Percentiles rank a stretch among this genome's conserved stretches.
Evolutionary conservation across 106 monocot genomes (phyloP).

Genomic region (Narthecium ossifragum): DNA sequence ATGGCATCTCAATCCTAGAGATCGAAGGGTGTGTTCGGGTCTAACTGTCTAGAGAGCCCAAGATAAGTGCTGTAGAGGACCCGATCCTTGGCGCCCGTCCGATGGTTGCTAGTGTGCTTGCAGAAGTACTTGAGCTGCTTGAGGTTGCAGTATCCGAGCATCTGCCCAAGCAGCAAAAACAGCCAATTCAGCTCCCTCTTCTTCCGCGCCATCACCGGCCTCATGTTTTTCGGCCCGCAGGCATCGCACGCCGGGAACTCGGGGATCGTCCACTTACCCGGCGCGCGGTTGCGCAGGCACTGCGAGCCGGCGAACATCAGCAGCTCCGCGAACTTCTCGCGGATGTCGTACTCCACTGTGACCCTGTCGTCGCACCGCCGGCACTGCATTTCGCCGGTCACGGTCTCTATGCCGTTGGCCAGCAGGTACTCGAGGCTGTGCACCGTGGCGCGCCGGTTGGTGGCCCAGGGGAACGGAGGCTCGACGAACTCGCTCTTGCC

Average conservation of each 20-base stretch:
- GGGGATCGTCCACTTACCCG: conserved; percentile 11
- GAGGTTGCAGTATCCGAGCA: conserved; percentile 18
- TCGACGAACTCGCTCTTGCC: conserved; percentile 4
- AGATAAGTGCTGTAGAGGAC: conserved; percentile 17
- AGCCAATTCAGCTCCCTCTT: conserved; percentile 27
- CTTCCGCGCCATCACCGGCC: conserved; percentile 5
- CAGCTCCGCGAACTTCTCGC: background rate
- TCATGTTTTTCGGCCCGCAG: background rate
- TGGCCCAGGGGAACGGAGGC: conserved; percentile 13
- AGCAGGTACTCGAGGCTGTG: background rate
- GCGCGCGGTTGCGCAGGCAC: conserved; percentile 10
- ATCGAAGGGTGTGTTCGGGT: conserved; percentile 12
- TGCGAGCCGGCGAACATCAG: background rate
- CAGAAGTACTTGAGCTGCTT: conserved; percentile 30
- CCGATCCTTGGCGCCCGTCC: conserved; percentile 13
- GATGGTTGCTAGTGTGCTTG: conserved; percentile 17
- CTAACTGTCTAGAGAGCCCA: conserved; percentile 14
- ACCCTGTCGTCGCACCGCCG: conserved; percentile 7
- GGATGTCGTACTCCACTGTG: background rate
- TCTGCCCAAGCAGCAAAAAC: conserved; percentile 19
- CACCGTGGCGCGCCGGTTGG: conserved; percentile 2
- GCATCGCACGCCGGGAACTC: background rate
- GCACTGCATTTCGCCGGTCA: conserved; percentile 13
- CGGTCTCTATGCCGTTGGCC: background rate
- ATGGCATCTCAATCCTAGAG: too few relatives aligned